phyloP scores from a whole-genome alignment of 2,329 filamentous ascomycete species.

The Cercospora zeae-maydis region DNA sequence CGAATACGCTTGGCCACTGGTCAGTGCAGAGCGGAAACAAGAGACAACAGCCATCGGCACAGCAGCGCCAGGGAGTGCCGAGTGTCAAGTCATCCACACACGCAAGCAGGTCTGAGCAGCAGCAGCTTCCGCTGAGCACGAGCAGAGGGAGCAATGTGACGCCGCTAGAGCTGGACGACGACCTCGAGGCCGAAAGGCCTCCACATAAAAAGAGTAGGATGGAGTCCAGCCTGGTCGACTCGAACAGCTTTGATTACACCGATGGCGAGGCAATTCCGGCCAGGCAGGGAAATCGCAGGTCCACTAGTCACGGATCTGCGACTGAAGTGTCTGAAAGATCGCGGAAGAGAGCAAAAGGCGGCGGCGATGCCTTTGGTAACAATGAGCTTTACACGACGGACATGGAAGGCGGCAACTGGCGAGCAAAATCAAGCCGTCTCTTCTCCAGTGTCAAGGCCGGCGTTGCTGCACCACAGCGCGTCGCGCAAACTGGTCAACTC shows the following conservation, averaged over 20 bases:
- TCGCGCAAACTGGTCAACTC: neutral
- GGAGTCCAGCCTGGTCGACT: neutral
- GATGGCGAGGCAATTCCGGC: neutral
- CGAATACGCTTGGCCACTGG: neutral
- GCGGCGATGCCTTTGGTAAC: constrained; percentile 6
- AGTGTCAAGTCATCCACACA: neutral
- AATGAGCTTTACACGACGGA: neutral
- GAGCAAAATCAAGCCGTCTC: neutral
- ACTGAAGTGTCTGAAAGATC: neutral
- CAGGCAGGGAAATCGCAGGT: neutral
- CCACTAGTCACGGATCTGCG: constrained; percentile 1
- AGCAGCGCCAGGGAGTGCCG: neutral
- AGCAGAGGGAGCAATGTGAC: constrained; percentile 1
- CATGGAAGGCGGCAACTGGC: neutral
- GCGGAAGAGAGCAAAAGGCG: neutral
- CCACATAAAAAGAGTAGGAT: neutral
- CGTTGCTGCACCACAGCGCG: neutral
- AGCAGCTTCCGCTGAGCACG: neutral
- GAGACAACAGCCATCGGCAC: neutral
- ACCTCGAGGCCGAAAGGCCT: neutral
- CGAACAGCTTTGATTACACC: neutral
- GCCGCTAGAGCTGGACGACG: neutral
- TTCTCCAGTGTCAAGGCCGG: neutral
- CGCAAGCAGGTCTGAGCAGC: neutral
- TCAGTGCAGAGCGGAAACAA: neutral